These are phyloP conservation scores for Phlebiopsis gigantea DNA, from an alignment of 768 basidiomycete genomes.

Conservation along the genomic window DNA sequence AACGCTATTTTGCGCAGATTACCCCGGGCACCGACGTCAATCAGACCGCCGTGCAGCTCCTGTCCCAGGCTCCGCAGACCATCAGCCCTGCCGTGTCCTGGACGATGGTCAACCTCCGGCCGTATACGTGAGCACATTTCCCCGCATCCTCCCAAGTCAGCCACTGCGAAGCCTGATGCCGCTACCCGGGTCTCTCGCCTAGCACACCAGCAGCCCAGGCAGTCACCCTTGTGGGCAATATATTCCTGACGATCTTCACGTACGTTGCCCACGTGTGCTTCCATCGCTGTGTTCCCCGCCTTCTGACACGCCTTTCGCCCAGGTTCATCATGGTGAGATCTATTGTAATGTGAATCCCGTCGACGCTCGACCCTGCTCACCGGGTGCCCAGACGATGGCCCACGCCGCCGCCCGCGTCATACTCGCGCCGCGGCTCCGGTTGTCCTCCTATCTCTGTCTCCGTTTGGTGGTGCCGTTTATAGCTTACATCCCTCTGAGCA, in stretches of 20 bases:
- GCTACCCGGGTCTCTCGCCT: background rate
- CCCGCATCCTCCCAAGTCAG: no score
- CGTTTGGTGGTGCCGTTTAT: constrained; percentile 31
- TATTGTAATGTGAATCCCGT: background rate
- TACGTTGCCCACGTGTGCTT: constrained; percentile 17
- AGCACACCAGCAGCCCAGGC: constrained; percentile 33
- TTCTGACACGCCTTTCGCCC: constrained; percentile 11
- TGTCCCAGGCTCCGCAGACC: constrained; percentile 35
- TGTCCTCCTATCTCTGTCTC: constrained; percentile 28
- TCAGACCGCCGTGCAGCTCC: constrained; percentile 31
- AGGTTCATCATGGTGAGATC: constrained; percentile 23
- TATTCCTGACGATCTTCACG: constrained; percentile 27
- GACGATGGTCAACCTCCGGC: constrained; percentile 34
- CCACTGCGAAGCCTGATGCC: background rate
- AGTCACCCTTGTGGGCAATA: constrained; percentile 38
- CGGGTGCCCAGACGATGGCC: constrained; percentile 24
- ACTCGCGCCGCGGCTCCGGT: constrained; percentile 33
- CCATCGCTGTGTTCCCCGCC: no score
- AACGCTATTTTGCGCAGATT: constrained; percentile 23
- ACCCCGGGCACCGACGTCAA: constrained; percentile 26
- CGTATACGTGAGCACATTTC: constrained; percentile 26
- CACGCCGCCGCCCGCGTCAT: constrained; percentile 25
- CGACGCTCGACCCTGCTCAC: background rate
- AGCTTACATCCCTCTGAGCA: constrained; percentile 32
- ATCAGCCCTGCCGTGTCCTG: constrained; percentile 29